Evolutionary conservation across 768 basidiomycete species (phyloP).

Genomic region (Russula olivacea): DNA sequence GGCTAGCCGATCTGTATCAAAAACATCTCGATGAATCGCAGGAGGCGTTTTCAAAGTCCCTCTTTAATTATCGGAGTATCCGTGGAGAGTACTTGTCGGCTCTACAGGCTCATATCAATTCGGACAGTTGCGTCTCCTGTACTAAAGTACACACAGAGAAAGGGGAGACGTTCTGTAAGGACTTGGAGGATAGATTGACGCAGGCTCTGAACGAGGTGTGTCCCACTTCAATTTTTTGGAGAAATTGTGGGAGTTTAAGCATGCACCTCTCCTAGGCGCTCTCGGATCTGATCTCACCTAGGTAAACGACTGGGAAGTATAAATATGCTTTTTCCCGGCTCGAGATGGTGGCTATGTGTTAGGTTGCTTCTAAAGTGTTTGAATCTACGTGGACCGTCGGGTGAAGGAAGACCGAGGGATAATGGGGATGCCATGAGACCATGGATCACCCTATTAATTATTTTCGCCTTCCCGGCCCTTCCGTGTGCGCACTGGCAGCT

Average conservation of each 20-base stretch:
- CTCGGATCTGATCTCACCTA: no score
- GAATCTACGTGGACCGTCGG: no score
- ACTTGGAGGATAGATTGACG: background rate
- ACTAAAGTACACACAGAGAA: background rate
- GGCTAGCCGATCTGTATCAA: background rate
- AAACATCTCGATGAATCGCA: background rate
- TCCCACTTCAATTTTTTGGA: background rate
- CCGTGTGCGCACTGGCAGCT: no score
- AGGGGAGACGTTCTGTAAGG: background rate
- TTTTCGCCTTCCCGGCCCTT: no score
- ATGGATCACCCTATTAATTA: no score
- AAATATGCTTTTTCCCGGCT: no score
- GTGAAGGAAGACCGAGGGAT: no score
- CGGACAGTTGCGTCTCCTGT: background rate
- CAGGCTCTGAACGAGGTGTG: background rate
- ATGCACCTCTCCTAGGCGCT: background rate
- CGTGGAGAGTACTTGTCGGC: background rate
- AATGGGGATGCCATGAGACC: no score
- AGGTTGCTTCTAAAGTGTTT: no score
- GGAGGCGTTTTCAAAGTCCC: background rate
- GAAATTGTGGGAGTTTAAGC: background rate
- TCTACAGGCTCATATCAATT: background rate
- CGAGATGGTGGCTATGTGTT: no score
- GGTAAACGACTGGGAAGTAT: no score
- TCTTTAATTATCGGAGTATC: background rate